Evolutionary conservation across 2,329 filamentous ascomycete species (phyloP), one percentile per base, ranked within the genome.

Genomic region (Arachnomyces sp.): DNA sequence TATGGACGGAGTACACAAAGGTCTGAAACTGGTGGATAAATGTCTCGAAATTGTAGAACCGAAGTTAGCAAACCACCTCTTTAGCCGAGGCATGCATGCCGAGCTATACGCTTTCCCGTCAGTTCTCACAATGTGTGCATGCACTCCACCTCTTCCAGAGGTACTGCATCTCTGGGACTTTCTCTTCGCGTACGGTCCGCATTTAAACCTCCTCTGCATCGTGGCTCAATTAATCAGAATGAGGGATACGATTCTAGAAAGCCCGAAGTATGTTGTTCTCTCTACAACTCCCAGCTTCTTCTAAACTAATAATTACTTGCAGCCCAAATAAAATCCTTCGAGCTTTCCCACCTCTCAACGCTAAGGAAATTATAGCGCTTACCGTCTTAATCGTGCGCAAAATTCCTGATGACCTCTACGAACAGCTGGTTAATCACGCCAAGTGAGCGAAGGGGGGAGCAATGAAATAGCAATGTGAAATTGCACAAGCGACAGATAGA

Each of bases 31-130:
- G 7, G 89, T 98, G 15, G 92, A 98, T 63, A 86, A 86, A 56
- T 88, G 95, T 37, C 70, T 98, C 16, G 82, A 87, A 44, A 87
- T 95, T 42, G 88, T 95, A 35, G 92, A 96, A 57, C 81, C 86
- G 1, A 92, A 89, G 61, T 73, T 98, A 34, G 88, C 84, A 54
- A 69, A 80, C 17, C 88, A 95, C 60, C 75, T 98, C 21, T 83
- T 86, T 43, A 80, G 81, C 40, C 93, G 95, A 62, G 85, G 85
- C 9, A 79, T 98, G 62, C 82, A 87, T 46, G 92, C 92, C 2
- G 86, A 95, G 67, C 84, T 98, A 40, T 98, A 96, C 60, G 92
- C 90, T 2, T 98, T 98, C 55, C 87, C 92, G 2, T 93, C 86
- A 1, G 92, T 98, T 0, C 71, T 96, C 48, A 98, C 92, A 0